Conservation (phyloP, 2,329 filamentous ascomycete genomes). For the Pyricularia grisea region DNA sequence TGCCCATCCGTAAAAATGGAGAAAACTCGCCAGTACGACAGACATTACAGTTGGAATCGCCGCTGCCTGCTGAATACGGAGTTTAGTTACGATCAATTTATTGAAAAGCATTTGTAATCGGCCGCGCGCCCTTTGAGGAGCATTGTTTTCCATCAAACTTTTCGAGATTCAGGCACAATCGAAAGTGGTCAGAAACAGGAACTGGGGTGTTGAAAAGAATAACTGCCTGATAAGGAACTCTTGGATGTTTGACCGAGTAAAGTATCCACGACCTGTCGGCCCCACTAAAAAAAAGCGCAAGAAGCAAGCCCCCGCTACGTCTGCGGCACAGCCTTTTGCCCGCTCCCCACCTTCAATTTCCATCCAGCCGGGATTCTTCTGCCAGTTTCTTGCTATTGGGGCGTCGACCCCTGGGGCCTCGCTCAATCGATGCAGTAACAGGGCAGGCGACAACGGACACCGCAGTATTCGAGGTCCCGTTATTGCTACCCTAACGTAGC, state of each 20-base stretch:
- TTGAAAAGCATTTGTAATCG: not conserved
- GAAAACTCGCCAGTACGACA: not conserved
- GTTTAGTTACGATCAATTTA: not conserved
- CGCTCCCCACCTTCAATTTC: not conserved
- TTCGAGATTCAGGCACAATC: not conserved
- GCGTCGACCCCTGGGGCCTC: not conserved
- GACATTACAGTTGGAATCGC: not conserved
- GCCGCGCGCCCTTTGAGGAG: not conserved
- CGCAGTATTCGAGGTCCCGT: not conserved
- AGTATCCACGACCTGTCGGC: not conserved
- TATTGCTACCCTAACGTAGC: not conserved
- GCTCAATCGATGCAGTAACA: not conserved
- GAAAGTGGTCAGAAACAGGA: not conserved
- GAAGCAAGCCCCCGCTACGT: not conserved
- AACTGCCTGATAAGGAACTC: not conserved
- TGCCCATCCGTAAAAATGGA: not conserved
- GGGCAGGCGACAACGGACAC: not conserved
- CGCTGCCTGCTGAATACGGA: not conserved
- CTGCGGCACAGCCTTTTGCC: not conserved
- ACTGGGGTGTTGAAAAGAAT: not conserved
- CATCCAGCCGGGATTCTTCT: not conserved
- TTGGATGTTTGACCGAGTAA: not conserved
- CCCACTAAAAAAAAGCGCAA: not conserved
- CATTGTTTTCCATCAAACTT: not conserved
- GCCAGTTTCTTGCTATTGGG: not conserved